Evolutionary conservation across 1,139 yeast species (phyloP).

Genomic region (Pichia sp.): DNA sequence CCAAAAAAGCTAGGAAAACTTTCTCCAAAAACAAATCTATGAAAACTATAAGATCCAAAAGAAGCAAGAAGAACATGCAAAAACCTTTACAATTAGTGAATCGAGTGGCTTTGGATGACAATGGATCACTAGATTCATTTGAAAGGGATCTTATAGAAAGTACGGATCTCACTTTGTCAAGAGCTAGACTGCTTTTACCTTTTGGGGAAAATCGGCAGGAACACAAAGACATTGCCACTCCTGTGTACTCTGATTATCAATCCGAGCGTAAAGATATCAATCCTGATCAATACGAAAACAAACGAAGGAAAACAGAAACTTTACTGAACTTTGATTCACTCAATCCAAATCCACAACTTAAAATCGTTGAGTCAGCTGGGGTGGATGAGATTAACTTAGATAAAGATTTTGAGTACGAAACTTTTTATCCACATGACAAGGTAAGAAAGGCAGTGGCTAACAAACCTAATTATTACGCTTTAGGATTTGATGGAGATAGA

Average conservation of each 20-base stretch:
- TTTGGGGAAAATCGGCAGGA: neutral
- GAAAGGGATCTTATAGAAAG: slow-evolving; percentile 11
- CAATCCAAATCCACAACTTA: neutral
- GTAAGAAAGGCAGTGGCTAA: neutral
- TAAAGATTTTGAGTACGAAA: neutral
- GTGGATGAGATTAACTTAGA: neutral
- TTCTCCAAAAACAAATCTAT: neutral
- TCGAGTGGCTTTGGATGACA: neutral
- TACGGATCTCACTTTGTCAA: neutral
- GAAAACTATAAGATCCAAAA: neutral
- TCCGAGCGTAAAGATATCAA: neutral
- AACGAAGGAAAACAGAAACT: neutral
- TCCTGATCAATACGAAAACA: neutral
- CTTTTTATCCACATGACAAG: neutral
- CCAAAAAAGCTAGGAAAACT: neutral
- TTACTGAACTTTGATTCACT: neutral
- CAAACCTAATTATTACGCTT: slow-evolving; percentile 2
- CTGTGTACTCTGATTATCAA: neutral
- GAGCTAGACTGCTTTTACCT: neutral
- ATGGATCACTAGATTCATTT: slow-evolving; percentile 8
- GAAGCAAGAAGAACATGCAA: neutral
- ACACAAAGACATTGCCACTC: neutral
- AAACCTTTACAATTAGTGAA: neutral
- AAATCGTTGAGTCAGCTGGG: neutral
- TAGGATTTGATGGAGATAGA: slow-evolving; percentile 7